Conservation (phyloP, 257 asterid genomes). For the Coffea eugenioides region DNA sequence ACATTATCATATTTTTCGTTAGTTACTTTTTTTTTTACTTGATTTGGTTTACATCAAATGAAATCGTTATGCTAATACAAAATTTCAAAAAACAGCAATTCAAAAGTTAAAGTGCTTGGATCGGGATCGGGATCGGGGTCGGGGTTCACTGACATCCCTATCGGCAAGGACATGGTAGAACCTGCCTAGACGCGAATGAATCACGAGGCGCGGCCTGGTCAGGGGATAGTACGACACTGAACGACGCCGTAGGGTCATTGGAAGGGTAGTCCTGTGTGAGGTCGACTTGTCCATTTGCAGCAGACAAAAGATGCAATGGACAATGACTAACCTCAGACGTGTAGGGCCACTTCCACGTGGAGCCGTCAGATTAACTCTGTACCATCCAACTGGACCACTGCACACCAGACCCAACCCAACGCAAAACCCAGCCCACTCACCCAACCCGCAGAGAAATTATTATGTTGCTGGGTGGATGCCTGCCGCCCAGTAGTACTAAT, state of each 20-base stretch:
- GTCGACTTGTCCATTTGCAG: constrained; percentile 27
- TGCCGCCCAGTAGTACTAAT: too few species aligned
- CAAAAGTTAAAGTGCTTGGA: too few species aligned
- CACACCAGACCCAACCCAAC: constrained; percentile 1
- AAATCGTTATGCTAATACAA: too few species aligned
- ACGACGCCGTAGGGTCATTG: neutral
- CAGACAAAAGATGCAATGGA: constrained; percentile 22
- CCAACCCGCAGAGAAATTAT: too few species aligned
- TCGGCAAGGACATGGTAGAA: neutral
- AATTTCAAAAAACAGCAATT: too few species aligned
- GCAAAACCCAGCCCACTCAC: neutral
- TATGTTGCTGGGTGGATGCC: too few species aligned
- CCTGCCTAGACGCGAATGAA: neutral
- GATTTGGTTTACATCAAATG: too few species aligned
- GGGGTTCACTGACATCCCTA: neutral
- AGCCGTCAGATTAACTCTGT: constrained; percentile 23
- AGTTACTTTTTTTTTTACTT: too few species aligned
- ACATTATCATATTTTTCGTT: too few species aligned
- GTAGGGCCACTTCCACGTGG: constrained; percentile 42
- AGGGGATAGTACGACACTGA: neutral
- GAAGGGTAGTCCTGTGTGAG: neutral
- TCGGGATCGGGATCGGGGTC: too few species aligned
- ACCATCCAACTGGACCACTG: constrained; percentile 37
- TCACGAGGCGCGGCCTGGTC: constrained; percentile 2
- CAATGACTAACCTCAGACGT: constrained; percentile 26